phyloP scores from a whole-genome alignment of 306 rosid species.

The Gastrolobium villosum region DNA sequence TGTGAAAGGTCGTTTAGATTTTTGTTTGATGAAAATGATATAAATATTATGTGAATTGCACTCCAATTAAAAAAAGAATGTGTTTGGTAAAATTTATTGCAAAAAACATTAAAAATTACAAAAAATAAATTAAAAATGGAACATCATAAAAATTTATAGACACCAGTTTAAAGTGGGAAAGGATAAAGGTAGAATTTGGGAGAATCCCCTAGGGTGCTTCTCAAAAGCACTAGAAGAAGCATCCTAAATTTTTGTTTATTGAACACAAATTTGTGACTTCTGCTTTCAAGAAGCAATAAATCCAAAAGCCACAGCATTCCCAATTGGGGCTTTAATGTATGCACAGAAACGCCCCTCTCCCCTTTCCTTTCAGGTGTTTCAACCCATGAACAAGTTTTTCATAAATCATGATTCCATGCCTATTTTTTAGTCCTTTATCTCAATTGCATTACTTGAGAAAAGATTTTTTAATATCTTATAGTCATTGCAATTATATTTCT shows the following conservation, averaged over 20 bases:
- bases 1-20: constrained; percentile 29
- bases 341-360: background rate
- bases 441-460: background rate
- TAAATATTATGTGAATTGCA: constrained; percentile 2
- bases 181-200: background rate
- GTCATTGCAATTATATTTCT: background rate
- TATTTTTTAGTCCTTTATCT: background rate
- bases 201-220: background rate
- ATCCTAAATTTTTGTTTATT: background rate
- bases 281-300: constrained; percentile 1
- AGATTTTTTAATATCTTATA: background rate
- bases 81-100: background rate
- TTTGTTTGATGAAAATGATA: constrained; percentile 32
- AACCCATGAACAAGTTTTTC: constrained; percentile 7
- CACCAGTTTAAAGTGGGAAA: background rate
- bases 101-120: background rate
- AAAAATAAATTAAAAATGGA: background rate
- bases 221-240: constrained; percentile 1
- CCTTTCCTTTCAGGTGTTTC: constrained; percentile 3
- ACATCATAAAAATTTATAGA: no score
- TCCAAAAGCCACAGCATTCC: background rate
- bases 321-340: background rate
- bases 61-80: background rate
- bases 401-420: constrained; percentile 2
- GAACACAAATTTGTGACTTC: constrained; percentile 1